phyloP scores from a whole-genome alignment of 2,329 filamentous ascomycete species.

The Ceratocystis ficicola region DNA sequence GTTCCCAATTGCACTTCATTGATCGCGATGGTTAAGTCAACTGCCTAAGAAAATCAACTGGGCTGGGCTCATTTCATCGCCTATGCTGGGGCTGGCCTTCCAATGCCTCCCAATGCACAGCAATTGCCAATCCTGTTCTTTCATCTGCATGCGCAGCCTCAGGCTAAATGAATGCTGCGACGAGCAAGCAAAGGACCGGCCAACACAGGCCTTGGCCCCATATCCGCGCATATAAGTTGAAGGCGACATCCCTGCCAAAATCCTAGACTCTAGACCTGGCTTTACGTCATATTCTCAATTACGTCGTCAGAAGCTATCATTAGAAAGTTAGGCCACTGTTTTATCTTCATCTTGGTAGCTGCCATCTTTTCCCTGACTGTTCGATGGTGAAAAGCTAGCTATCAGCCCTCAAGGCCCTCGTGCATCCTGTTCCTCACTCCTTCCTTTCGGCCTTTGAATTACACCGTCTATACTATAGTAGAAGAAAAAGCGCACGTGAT shows the following conservation, averaged over 20 bases:
- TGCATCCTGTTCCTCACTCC: neutral
- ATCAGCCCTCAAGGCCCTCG: neutral
- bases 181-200: neutral
- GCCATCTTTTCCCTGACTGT: neutral
- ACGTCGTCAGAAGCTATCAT: neutral
- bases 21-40: neutral
- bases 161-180: neutral
- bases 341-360: neutral
- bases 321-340: neutral
- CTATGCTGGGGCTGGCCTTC: neutral
- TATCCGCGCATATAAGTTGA: neutral
- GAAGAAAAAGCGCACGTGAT: neutral
- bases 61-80: neutral
- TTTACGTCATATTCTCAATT: slow-evolving; percentile 7
- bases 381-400: neutral
- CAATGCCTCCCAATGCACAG: neutral
- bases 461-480: neutral
- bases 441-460: neutral
- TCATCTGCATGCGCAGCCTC: neutral
- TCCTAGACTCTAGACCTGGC: neutral
- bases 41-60: neutral
- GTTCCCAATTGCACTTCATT: neutral
- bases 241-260: slow-evolving; percentile 3
- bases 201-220: neutral
- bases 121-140: neutral